These are phyloP conservation scores for Pseudopithomyces chartarum DNA, from an alignment of 2,329 filamentous ascomycete species.

Conservation along the genomic window DNA sequence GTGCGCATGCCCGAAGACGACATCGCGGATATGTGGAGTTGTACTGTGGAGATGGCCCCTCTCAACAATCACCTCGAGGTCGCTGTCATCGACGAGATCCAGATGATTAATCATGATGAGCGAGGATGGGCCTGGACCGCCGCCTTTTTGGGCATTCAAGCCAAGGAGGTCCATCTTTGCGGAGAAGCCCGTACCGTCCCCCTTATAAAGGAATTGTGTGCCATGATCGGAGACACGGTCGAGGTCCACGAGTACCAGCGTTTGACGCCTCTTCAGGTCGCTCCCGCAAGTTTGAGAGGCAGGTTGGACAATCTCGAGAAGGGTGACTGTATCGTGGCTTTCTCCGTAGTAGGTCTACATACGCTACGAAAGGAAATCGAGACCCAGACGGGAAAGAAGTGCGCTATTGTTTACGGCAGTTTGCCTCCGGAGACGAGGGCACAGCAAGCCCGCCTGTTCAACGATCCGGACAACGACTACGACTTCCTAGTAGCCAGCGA, in stretches of 20 bases:
- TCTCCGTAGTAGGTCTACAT: conserved; percentile 83
- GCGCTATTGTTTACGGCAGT: conserved; percentile 90
- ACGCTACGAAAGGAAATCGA: conserved; percentile 79
- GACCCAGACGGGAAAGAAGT: conserved; percentile 73
- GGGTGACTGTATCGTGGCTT: conserved; percentile 88
- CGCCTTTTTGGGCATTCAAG: conserved; percentile 83
- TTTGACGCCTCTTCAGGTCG: conserved; percentile 75
- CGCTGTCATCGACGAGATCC: conserved; percentile 96
- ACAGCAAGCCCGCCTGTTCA: conserved; percentile 90
- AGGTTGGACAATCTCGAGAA: conserved; percentile 75
- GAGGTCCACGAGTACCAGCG: conserved; percentile 83
- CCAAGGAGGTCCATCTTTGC: conserved; percentile 89
- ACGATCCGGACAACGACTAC: conserved; percentile 93
- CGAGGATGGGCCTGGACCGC: conserved; percentile 96
- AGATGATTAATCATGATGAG: conserved; percentile 84
- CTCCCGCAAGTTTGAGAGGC: conserved; percentile 65
- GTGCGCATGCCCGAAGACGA: conserved; percentile 66
- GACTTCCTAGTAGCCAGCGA: conserved; percentile 93
- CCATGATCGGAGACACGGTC: conserved; percentile 79
- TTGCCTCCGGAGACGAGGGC: conserved; percentile 91
- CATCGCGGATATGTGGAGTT: conserved; percentile 68
- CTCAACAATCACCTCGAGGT: conserved; percentile 73
- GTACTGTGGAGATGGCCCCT: conserved; percentile 90
- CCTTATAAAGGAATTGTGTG: conserved; percentile 77
- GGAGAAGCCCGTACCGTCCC: conserved; percentile 84